phyloP scores from a whole-genome alignment of 2,329 filamentous ascomycete genomes.

The Lasiodiplodia citricola region DNA sequence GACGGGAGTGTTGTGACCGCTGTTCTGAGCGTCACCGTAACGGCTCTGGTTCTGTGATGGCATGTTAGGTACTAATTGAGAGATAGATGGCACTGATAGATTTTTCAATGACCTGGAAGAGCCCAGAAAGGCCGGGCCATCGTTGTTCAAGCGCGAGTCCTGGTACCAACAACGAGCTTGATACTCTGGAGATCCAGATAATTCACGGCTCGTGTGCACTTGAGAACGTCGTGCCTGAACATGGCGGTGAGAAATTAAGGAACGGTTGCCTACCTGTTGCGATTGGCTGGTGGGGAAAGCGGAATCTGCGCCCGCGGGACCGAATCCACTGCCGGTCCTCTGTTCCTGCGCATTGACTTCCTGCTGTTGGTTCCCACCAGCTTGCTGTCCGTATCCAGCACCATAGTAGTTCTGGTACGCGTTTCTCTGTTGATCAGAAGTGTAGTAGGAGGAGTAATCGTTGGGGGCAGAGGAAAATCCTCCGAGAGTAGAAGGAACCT shows the following conservation, averaged over 20 bases:
- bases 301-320: constrained; percentile 61
- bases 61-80: constrained; percentile 19
- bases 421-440: constrained; percentile 74
- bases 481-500: constrained; percentile 64
- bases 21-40: constrained; percentile 79
- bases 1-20: constrained; percentile 89
- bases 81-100: constrained; percentile 13
- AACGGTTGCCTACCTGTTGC: constrained; percentile 53
- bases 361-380: constrained; percentile 60
- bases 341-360: constrained; percentile 75
- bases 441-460: constrained; percentile 88
- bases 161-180: background rate
- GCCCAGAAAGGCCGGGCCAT: background rate
- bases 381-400: constrained; percentile 58
- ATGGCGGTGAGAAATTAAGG: background rate
- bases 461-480: constrained; percentile 75
- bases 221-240: background rate
- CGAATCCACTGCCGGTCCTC: constrained; percentile 79
- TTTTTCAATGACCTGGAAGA: background rate
- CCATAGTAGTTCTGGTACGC: constrained; percentile 73
- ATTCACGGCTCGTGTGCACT: background rate
- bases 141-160: background rate
- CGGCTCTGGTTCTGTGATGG: constrained; percentile 64
- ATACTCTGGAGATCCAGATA: constrained; percentile 10
- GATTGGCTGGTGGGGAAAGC: constrained; percentile 67